These are phyloP conservation scores for Penicillium coffeae DNA, from an alignment of 495 filamentous ascomycete genomes.

Conservation along the genomic window DNA sequence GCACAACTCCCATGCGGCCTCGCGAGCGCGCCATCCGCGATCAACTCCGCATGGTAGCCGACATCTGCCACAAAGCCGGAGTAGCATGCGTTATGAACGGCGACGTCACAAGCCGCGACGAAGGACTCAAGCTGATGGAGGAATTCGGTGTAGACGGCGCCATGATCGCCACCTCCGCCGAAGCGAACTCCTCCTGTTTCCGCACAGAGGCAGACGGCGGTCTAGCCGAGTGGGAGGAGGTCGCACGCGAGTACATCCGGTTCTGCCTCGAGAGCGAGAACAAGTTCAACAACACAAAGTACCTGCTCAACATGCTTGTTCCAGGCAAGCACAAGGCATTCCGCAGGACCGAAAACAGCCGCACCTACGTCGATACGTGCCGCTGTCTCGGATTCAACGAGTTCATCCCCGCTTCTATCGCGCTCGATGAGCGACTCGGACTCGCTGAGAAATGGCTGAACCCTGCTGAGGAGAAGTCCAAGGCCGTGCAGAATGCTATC, in stretches of 20 bases:
- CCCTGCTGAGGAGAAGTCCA: constrained; percentile 24
- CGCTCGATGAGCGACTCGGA: constrained; percentile 61
- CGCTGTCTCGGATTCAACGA: constrained; percentile 58
- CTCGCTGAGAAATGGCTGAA: constrained; percentile 46
- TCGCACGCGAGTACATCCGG: constrained; percentile 69
- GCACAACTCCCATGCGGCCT: constrained; percentile 92
- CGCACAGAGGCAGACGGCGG: constrained; percentile 60
- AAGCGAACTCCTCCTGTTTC: constrained; percentile 85
- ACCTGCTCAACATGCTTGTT: constrained; percentile 75
- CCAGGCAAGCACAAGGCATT: constrained; percentile 68
- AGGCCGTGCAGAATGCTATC: constrained; percentile 52
- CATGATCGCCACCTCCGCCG: constrained; percentile 93
- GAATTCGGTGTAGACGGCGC: constrained; percentile 86
- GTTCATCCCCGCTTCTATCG: constrained; percentile 52
- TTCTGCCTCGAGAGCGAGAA: constrained; percentile 74
- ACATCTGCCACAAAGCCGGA: constrained; percentile 72
- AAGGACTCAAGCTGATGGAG: constrained; percentile 61
- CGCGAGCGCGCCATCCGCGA: constrained; percentile 81
- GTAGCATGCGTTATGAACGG: constrained; percentile 95
- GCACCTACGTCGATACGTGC: constrained; percentile 63
- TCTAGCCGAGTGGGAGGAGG: constrained; percentile 64
- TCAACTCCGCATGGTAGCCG: constrained; percentile 74
- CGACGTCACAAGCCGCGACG: constrained; percentile 68
- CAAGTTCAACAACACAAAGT: constrained; percentile 88
- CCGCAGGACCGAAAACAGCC: constrained; percentile 49